Evolutionary conservation across 306 rosid species (phyloP), one percentile per base, ranked within the genome.

Genomic region (barrel medic (Medicago truncatula)): DNA sequence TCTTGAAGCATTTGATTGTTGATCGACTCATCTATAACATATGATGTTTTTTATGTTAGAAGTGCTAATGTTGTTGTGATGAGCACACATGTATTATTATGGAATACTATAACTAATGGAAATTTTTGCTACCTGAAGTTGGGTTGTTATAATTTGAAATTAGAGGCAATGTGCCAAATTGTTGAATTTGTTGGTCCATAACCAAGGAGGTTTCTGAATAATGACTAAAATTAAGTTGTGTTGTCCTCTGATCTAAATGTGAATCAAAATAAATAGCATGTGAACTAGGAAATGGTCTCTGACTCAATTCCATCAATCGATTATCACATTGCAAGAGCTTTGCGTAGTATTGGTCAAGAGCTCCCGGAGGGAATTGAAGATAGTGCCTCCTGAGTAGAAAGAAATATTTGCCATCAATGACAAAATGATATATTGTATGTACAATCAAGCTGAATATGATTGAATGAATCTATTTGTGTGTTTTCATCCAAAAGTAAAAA

Each of bases 301-400:
- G 40, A 73, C 87, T 86, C 67, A 88, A 18, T 70, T 79, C 58
- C 0, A 44, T n/a, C 67, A 90, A 73, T 53, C 85, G 75, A 13
- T 16, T 64, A 28, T 85, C 89, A 0, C 68, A 47, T 47, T 78
- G 78, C 50, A 85, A 34, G 17, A 90, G 75, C 67, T 77, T 83
- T 36, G 38, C 36, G 2, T 74, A 90, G 73, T 77, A 86, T 57
- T 72, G 66, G 64, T 85, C 87, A 62, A 88, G 88, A 15, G 71
- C 76, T 25, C 89, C 89, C 0, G 75, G 81, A 66, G 87, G 85
- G 57, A 88, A 86, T 65, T 75, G 79, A 66, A 85, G 54, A 70
- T 17, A 76, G 68, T 80, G 85, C 76, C 71, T 76, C 85, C 87
- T 80, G 58, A 20, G 15, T 2, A 17, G 8, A 67, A 25, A 67